Evolutionary conservation across 768 basidiomycete genomes (phyloP).

Genomic region (Amanita pallidorosea): DNA sequence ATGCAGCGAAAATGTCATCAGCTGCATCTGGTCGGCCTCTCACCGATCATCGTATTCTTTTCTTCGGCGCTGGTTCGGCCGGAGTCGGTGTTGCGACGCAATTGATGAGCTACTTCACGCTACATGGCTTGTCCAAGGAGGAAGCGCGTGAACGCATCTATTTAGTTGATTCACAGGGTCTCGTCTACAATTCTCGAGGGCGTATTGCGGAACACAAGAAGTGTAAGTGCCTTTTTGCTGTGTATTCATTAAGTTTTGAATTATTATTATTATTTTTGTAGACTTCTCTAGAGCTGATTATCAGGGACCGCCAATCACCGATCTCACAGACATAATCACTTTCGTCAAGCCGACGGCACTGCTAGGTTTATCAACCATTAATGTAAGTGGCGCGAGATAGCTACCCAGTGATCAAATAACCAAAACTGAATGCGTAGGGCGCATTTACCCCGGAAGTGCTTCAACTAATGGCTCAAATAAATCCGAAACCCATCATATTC

Average conservation of each 20-base stretch:
- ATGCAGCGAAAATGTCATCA: conserved; percentile 72
- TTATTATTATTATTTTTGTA: conserved; percentile 19
- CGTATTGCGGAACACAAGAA: conserved; percentile 76
- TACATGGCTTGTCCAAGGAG: conserved; percentile 65
- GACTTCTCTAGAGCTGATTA: conserved; percentile 82
- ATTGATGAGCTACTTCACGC: conserved; percentile 79
- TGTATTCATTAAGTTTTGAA: conserved; percentile 3
- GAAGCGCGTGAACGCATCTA: conserved; percentile 73
- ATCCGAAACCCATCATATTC: conserved; percentile 83
- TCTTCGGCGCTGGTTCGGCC: conserved; percentile 87
- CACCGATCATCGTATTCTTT: conserved; percentile 73
- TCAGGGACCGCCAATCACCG: conserved; percentile 59
- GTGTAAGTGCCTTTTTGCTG: conserved; percentile 29
- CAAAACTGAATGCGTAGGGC: conserved; percentile 24
- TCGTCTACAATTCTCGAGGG: conserved; percentile 69
- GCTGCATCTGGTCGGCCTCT: conserved; percentile 60
- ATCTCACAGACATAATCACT: conserved; percentile 68
- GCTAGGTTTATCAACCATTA: conserved; percentile 81
- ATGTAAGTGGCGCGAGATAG: conserved; percentile 22
- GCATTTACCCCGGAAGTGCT: conserved; percentile 71
- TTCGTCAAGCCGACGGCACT: conserved; percentile 84
- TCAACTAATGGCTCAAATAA: conserved; percentile 66
- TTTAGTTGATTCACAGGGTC: conserved; percentile 79
- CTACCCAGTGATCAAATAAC: not conserved
- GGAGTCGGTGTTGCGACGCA: conserved; percentile 91